Evolutionary conservation across 305 asterid species (phyloP).

Genomic region (Fraxinus greggii): DNA sequence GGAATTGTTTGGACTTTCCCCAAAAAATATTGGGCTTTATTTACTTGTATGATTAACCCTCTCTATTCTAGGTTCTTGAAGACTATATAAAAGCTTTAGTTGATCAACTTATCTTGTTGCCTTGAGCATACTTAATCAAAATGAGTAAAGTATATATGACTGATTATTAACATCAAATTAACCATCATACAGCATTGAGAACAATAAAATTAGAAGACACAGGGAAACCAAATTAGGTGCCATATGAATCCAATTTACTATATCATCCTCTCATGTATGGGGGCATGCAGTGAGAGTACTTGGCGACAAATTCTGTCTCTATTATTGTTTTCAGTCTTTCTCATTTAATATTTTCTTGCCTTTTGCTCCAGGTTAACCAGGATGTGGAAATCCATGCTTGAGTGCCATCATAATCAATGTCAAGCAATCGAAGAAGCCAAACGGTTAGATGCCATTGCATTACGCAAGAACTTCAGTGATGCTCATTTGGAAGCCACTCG

Average conservation of each 20-base stretch:
- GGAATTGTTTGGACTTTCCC: neutral
- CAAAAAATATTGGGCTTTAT: neutral
- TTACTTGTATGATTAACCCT: neutral
- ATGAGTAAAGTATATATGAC: neutral
- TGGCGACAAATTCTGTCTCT: neutral
- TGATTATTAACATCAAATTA: neutral
- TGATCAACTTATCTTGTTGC: neutral
- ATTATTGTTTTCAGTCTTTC: neutral
- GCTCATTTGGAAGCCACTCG: conserved; percentile 77
- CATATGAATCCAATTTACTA: neutral
- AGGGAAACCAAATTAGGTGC: neutral
- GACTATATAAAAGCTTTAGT: neutral
- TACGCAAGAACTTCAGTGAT: conserved; percentile 59
- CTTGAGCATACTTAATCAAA: neutral
- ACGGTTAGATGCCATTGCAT: conserved; percentile 67
- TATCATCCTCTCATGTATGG: neutral
- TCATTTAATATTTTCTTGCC: neutral
- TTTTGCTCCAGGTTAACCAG: conserved; percentile 50
- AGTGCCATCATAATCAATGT: conserved; percentile 81
- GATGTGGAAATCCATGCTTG: conserved; percentile 95
- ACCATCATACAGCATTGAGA: neutral
- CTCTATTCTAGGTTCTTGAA: neutral
- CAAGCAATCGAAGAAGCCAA: conserved; percentile 85
- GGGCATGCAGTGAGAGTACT: neutral
- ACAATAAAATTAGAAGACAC: neutral